Base-by-base conservation (phyloP, 805 yeast species). In the Wickerhamiella alocasiicola region DNA sequence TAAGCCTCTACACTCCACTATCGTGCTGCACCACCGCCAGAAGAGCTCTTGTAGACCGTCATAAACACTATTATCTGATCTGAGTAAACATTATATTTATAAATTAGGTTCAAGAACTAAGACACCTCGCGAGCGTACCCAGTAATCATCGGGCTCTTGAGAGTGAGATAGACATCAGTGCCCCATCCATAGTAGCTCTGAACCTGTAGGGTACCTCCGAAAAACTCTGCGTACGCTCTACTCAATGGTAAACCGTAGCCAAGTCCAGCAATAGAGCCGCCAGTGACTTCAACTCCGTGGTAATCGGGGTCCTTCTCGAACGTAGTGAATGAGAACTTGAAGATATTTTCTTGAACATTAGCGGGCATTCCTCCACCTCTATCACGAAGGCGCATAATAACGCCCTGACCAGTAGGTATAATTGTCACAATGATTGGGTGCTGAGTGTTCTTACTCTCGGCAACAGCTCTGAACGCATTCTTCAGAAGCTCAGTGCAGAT, bases 231-330 rank as follows among this genome's bases (percentile, higher is more conserved):
- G 51, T 81, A 81, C 0, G 83, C 79, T 50, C 74, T 64, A 45
- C 87, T 81, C 46, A 88, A 63, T 5, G 97, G 97, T 42, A 88
- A 60, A 0, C 98, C 98, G 55, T 84, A 88, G 0, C 97, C 97
- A 81, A 91, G 81, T 0, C 98, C 98, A 0, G 96, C 95, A 26
- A 88, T 71, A 17, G 69, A 68, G 33, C 67, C 66, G 1, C 78
- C 78, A 18, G 70, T 67, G 2, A 85, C 87, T 0, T 85, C 87
- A 25, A 80, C 76, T 21, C 72, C 72, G 57, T 67, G 49, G 49
- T 65, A 66, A 51, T 61, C 80, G 4, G 74, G 76, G 44, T 74
- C 79, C 16, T 67, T 65, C 36, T 75, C 76, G 45, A 76, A 85
- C 0, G 95, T 83, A 1, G 94, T 71, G 60, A 80, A 88, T 4